Conservation (phyloP, 2,329 filamentous ascomycete genomes). For the Fusarium tjaetaba region DNA sequence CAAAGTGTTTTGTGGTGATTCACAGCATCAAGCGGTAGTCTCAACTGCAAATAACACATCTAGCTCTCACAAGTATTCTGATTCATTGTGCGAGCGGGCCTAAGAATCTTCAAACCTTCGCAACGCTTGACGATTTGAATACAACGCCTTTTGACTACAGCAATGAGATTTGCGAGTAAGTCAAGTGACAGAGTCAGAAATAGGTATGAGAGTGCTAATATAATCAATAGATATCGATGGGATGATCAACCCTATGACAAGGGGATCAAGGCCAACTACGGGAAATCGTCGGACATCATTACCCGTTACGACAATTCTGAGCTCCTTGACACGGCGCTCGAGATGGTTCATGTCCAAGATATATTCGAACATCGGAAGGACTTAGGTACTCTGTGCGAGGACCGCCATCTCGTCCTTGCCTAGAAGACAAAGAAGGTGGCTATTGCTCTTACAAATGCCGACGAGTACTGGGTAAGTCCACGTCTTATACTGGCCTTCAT, state of each 20-base stretch:
- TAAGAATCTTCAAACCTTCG: neutral
- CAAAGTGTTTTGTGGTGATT: neutral
- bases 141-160: neutral
- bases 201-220: neutral
- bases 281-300: neutral
- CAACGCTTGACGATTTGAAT: neutral
- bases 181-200: neutral
- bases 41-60: too few relatives aligned
- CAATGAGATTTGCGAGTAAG: neutral
- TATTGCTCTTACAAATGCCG: fast-evolving
- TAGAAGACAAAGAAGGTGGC: neutral
- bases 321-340: neutral
- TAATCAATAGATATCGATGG: neutral
- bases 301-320: neutral
- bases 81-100: neutral
- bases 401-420: too few relatives aligned
- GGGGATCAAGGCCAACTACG: neutral
- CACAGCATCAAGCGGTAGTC: neutral
- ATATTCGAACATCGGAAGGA: neutral
- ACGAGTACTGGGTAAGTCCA: too few relatives aligned
- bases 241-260: neutral
- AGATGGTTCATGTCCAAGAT: neutral
- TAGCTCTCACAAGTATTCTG: neutral
- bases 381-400: too few relatives aligned
- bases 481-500: too few relatives aligned